Conservation (phyloP, 768 basidiomycete species). For the Pulveroboletus frians region DNA sequence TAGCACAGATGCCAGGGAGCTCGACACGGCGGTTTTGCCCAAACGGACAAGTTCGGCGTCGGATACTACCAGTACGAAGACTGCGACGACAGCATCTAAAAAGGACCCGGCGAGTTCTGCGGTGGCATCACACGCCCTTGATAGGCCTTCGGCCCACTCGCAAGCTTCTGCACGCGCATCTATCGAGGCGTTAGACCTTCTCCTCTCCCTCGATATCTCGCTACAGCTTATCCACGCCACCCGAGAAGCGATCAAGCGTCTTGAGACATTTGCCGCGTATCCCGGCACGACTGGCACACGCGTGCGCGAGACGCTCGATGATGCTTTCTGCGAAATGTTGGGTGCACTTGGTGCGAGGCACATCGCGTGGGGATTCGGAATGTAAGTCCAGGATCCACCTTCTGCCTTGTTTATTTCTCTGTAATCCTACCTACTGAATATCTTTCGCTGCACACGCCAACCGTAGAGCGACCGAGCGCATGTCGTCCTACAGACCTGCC, state of each 20-base stretch:
- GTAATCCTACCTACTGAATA: background rate
- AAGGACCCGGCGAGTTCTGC: background rate
- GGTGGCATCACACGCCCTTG: background rate
- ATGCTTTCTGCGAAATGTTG: conserved; percentile 83
- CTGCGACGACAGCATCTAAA: background rate
- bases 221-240: conserved; percentile 91
- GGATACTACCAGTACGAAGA: background rate
- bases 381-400: conserved; percentile 39
- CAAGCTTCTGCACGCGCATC: conserved; percentile 15
- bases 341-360: conserved; percentile 75
- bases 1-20: too few relatives aligned
- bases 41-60: background rate
- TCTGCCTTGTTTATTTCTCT: background rate
- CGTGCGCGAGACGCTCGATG: conserved; percentile 91
- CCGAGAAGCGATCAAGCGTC: conserved; percentile 85
- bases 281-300: conserved; percentile 83
- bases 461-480: conserved; percentile 77
- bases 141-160: background rate
- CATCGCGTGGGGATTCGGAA: conserved; percentile 70
- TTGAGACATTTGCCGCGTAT: conserved; percentile 85
- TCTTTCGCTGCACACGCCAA: background rate
- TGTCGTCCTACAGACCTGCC: conserved; percentile 84
- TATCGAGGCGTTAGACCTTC: conserved; percentile 61
- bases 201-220: conserved; percentile 88
- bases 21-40: background rate